Base-by-base conservation (phyloP, 257 asterid genomes). In the Salvia hispanica region DNA sequence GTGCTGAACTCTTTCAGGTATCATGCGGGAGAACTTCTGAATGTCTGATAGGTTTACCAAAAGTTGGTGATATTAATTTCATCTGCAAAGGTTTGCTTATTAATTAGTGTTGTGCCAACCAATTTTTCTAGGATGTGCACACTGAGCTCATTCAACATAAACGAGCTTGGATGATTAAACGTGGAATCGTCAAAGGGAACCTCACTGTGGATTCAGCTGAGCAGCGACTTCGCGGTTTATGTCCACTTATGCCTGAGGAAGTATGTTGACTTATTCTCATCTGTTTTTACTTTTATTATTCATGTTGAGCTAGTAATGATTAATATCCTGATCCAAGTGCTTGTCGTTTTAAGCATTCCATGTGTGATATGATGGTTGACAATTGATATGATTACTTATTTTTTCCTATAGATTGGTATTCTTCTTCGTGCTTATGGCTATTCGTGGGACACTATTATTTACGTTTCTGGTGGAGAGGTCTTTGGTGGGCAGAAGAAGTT, bases 181-280 rank as follows among this genome's bases (percentile, higher is more conserved):
- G 90, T 25, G 90, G 97, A 59, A 77, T 94, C 31, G 83, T 94
- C 68, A 90, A 81, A 71, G 95, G 95, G 66, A 88, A 91, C 79
- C 95, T 91, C 50, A 63, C 95, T 15, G 85, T 86, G 54, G 86
- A 94, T 83, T 94, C 99, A 3, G 82, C 88, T 3, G 72, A 76
- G 83, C 97, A 84, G 72, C 88, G 85, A 11, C 95, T 72, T 21
- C 80, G 77, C 3, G 97, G 99, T 33, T 78, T 87, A 68, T 94
- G 99, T 28, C 99, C 97, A n/a, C 96, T 94, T 65, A 86, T 91
- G 97, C 99, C 99, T 0, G 99, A 94, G 82, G 99, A 94, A 86
- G 99, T 93, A 86, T 39, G 80, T 50, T 60, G 28, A 48, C 1
- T 55, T 60, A 70, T 40, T 60, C 34, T 62, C 33, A 13, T 15